These are phyloP conservation scores for Boletus bicolor DNA, from an alignment of 768 basidiomycete species.

Conservation along the genomic window DNA sequence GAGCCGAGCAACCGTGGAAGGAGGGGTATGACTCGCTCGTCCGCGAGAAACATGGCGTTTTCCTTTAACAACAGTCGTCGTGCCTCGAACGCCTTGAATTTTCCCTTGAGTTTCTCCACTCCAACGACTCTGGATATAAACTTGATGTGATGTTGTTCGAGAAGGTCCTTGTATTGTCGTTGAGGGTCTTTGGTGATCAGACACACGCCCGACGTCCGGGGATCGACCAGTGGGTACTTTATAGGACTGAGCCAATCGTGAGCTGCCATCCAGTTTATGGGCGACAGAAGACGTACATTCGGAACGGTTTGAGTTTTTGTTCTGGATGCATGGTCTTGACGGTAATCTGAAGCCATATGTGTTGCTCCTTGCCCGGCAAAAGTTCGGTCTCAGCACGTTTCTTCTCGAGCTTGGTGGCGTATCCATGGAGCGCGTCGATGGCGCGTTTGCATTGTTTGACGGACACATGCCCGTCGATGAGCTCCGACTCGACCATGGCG, in stretches of 20 bases:
- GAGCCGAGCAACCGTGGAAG: slow-evolving; percentile 85
- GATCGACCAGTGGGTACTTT: slow-evolving; percentile 80
- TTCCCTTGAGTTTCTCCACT: slow-evolving; percentile 88
- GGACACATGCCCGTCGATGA: slow-evolving; percentile 72
- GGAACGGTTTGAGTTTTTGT: slow-evolving; percentile 74
- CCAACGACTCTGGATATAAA: slow-evolving; percentile 93
- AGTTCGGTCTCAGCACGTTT: slow-evolving; percentile 73
- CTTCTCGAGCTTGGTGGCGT: slow-evolving; percentile 62
- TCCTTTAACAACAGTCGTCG: slow-evolving; percentile 82
- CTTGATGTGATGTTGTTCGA: slow-evolving; percentile 72
- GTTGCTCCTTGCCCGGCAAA: slow-evolving; percentile 73
- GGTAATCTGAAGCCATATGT: slow-evolving; percentile 85
- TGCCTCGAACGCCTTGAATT: slow-evolving; percentile 82
- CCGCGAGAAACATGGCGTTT: slow-evolving; percentile 89
- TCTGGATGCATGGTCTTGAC: slow-evolving; percentile 79
- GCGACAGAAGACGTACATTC: slow-evolving; percentile 59
- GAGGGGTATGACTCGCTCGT: slow-evolving; percentile 84
- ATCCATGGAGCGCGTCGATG: slow-evolving; percentile 69
- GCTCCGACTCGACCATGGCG: slow-evolving; percentile 45
- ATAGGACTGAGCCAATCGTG: slow-evolving; percentile 48
- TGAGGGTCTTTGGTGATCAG: slow-evolving; percentile 96
- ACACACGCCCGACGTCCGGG: slow-evolving; percentile 75
- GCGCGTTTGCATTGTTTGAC: slow-evolving; percentile 72
- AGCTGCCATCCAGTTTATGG: neutral
- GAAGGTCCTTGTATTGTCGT: slow-evolving; percentile 90